Evolutionary conservation across 2,329 filamentous ascomycete species (phyloP), one percentile per base, ranked within the genome.

Genomic region (Corinectria fuckeliana): DNA sequence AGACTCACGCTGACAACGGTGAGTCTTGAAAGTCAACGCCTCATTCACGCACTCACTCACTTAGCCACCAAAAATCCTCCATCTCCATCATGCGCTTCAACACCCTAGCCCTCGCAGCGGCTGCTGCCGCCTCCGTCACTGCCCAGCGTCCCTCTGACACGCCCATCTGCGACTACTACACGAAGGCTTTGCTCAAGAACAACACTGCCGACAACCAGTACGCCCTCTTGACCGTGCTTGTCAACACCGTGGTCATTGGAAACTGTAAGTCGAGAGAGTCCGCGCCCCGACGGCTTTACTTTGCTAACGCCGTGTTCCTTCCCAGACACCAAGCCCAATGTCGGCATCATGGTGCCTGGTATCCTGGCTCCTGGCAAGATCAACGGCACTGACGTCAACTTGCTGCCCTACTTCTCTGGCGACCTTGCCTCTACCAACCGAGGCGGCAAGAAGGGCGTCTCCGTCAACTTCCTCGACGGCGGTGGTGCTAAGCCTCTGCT

Each of bases 221-320:
- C 53, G 82, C 78, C 1, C 76, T 88, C 2, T 66, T 88, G 67
- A 85, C 81, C 2, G 75, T 85, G 1, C 72, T 88, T 4, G 85
- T 88, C 67, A 88, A 88, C 74, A 88, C 85, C 6, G 86, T 82
- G 18, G 84, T 88, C 61, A 85, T 87, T 64, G 86, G 86, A n/a
- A 87, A 86, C 72, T 86, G 81, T 82, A 69, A 64, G 77, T 60
- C 7, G 13, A 5, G 2, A 2, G 8, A 13, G 2, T n/a, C 2
- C 2, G n/a, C 1, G 10, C 14, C 7, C 25, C 26, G 4, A 5
- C 10, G 5, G 4, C 11, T 39, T 21, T 6, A 7, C 28, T 14
- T 18, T 10, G 23, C 56, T 48, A n/a, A 50, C 13, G 7, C 25
- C 8, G 0, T 3, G 3, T 42, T n/a, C 20, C 8, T 6, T 14